Base-by-base conservation (phyloP, 2,329 filamentous ascomycete species). In the Aspergillus arachidicola region DNA sequence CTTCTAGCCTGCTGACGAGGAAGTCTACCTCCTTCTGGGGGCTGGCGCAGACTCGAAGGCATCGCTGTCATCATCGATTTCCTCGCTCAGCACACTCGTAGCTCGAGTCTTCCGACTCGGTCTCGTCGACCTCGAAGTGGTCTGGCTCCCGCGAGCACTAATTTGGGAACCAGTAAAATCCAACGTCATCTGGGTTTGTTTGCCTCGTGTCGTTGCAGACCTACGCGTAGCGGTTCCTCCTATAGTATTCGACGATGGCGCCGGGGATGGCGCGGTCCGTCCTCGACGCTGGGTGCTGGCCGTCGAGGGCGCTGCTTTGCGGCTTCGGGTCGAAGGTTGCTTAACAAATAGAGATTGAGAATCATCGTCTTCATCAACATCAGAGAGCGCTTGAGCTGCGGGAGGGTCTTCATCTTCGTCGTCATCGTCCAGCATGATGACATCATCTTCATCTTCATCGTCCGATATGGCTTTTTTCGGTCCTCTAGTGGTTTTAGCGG, bases 11-110 rank as follows among this genome's bases (percentile, higher is more conserved):
- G 4, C 21, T 26, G 21, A 14, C 4, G 14, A 26, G n/a, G 30
- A 14, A 21, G 2, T 12, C 51, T 71, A 74, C 57, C 71, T 75
- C 59, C 72, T 64, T 21, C 55, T 67, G 2, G 67, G 66, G 62
- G 64, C 71, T 30, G 67, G 68, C 69, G 75, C 72, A 32, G 80
- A 77, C 67, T 83, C 81, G 73, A 83, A 83, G 14, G 79, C 81
- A 72, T 82, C 80, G 58, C 78, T 77, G 55, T 79, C 77, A 58
- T 80, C 78, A 38, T 80, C 78, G 59, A 79, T 74, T 62, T 78
- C 77, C 55, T 79, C 79, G 58, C 78, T 80, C 12, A 78, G 63
- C 10, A 75, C 71, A 61, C 75, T 78, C n/a, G 73, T 63, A 23
- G 69, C 73, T 43, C 74, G 75, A 50, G 70, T 78, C 41, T 75